These are phyloP conservation scores for Salicornia ramosissima DNA, from an alignment of 148 eudicot genomes.

Conservation along the genomic window DNA sequence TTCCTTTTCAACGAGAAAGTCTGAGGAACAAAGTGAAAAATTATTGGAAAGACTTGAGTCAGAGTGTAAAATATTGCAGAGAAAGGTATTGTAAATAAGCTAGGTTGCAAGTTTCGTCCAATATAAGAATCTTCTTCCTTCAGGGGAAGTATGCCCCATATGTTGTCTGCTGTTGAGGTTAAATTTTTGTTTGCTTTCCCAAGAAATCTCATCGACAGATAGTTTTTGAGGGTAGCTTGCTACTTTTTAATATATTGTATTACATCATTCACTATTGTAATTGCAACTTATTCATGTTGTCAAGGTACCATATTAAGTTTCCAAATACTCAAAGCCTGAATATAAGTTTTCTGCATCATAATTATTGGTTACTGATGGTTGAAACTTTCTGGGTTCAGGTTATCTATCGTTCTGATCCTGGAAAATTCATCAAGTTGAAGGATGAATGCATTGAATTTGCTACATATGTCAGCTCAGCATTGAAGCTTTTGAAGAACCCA, in stretches of 20 bases:
- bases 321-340: neutral
- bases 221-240: neutral
- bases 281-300: neutral
- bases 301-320: neutral
- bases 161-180: neutral
- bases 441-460: slow-evolving; percentile 58
- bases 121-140: too few relatives aligned
- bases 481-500: slow-evolving; percentile 24
- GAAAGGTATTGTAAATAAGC: slow-evolving; percentile 37
- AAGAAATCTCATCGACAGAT: neutral
- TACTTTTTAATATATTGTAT: neutral
- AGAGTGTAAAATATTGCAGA: slow-evolving; percentile 49
- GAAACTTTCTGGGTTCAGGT: slow-evolving; percentile 37
- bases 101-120: neutral
- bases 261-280: neutral
- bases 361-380: slow-evolving; percentile 16
- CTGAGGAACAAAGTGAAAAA: slow-evolving; percentile 36
- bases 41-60: slow-evolving; percentile 45
- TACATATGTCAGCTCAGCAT: slow-evolving; percentile 25
- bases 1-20: slow-evolving; percentile 34
- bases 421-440: slow-evolving; percentile 62
- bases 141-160: neutral
- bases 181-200: neutral
- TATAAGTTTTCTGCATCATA: neutral
- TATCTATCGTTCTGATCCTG: slow-evolving; percentile 67